phyloP scores from a whole-genome alignment of 1,284 basidiomycete species.

The Polyporus tsugae region DNA sequence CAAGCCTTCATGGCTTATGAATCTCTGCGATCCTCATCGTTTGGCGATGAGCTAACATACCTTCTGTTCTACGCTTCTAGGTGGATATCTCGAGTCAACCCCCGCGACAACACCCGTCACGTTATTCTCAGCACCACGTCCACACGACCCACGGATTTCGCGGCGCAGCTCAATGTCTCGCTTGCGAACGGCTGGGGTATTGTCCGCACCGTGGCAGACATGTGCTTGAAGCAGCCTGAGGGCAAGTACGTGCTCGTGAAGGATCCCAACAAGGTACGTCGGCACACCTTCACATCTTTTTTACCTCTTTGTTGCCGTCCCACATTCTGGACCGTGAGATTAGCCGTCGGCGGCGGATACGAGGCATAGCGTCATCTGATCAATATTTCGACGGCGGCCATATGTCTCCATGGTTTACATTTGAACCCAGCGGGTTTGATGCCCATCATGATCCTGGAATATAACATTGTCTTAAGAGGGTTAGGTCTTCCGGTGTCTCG shows the following conservation, averaged over 20 bases:
- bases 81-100: conserved; percentile 93
- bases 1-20: background rate
- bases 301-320: conserved; percentile 10
- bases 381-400: conserved; percentile 13
- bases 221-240: conserved; percentile 95
- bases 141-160: conserved; percentile 95
- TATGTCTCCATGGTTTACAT: conserved; percentile 5
- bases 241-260: conserved; percentile 96
- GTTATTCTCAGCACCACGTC: conserved; percentile 95
- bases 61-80: conserved; percentile 47
- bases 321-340: conserved; percentile 14
- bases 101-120: conserved; percentile 95
- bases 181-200: conserved; percentile 99
- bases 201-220: conserved; percentile 91
- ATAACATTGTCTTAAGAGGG: conserved; percentile 4
- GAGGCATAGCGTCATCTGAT: conserved; percentile 26
- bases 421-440: conserved; percentile 14
- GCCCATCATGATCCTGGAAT: conserved; percentile 1
- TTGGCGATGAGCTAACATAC: background rate
- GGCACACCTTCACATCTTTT: conserved; percentile 26
- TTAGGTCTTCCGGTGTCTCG: background rate
- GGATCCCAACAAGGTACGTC: conserved; percentile 92
- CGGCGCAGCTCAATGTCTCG: conserved; percentile 94
- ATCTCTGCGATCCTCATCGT: background rate
- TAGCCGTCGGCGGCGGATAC: conserved; percentile 16